phyloP scores from a whole-genome alignment of 768 basidiomycete species.

The Solioccasus polychromus region DNA sequence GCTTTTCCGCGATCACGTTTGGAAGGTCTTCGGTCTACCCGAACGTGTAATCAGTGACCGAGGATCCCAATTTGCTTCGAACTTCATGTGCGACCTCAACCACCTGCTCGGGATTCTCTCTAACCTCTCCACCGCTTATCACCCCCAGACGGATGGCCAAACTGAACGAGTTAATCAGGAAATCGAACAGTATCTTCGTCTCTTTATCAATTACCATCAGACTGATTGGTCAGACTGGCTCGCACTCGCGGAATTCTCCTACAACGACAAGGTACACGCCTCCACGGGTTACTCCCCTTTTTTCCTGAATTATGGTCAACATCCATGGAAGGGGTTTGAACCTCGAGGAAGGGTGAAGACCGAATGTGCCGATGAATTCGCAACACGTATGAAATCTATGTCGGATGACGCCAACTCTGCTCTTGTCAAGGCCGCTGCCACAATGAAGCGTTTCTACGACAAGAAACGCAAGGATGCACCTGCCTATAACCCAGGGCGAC shows the following conservation, averaged over 20 bases:
- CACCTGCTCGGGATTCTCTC: not conserved
- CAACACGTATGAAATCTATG: not conserved
- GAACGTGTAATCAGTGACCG: not conserved
- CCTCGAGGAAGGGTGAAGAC: not conserved
- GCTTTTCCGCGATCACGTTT: not conserved
- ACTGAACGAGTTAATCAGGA: not conserved
- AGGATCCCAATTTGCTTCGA: not conserved
- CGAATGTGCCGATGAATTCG: not conserved
- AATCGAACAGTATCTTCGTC: not conserved
- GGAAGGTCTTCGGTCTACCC: not conserved
- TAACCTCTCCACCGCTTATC: not conserved
- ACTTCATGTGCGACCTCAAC: not conserved
- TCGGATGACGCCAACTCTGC: not conserved
- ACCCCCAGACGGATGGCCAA: not conserved
- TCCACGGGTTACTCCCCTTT: no score
- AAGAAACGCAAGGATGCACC: fast-evolving
- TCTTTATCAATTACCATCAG: not conserved
- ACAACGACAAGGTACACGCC: no score
- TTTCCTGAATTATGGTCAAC: no score
- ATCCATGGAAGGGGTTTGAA: not conserved
- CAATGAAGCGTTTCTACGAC: not conserved
- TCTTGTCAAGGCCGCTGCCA: not conserved
- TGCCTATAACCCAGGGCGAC: not conserved
- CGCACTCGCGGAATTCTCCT: no score
- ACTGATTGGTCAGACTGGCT: not conserved